Conservation (phyloP, 225 moss, liverwort and hornwort genomes). For the Sphagnum tenellum region DNA sequence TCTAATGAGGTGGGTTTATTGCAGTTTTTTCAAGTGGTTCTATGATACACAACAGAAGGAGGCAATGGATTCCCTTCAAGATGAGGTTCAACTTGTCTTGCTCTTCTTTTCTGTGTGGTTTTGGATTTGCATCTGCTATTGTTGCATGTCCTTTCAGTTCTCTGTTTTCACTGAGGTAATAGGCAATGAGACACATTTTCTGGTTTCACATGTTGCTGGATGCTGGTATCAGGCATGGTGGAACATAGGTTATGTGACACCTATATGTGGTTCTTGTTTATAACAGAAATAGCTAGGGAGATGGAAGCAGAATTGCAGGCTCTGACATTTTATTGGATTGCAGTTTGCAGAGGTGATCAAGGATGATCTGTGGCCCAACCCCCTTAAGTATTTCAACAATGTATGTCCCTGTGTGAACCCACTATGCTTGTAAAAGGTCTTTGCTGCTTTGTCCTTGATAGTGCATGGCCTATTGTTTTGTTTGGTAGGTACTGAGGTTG, state of each 20-base stretch:
- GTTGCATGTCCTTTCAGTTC: neutral
- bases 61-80: slow-evolving; percentile 81
- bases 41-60: slow-evolving; percentile 78
- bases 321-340: neutral
- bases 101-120: neutral
- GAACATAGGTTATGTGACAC: too few relatives aligned
- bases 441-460: too few relatives aligned
- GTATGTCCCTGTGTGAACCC: slow-evolving; percentile 21
- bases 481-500: too few relatives aligned
- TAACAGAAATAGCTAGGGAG: too few relatives aligned
- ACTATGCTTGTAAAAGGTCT: too few relatives aligned
- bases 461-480: too few relatives aligned
- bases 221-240: too few relatives aligned
- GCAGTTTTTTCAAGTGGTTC: slow-evolving; percentile 99
- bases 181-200: too few relatives aligned
- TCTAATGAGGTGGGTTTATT: neutral
- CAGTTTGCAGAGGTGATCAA: slow-evolving; percentile 99
- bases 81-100: slow-evolving; percentile 48
- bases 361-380: slow-evolving; percentile 99
- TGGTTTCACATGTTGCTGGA: too few relatives aligned
- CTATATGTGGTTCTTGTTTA: too few relatives aligned
- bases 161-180: too few relatives aligned
- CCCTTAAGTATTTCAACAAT: slow-evolving; percentile 95
- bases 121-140: neutral
- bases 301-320: too few relatives aligned